Percentiles rank a stretch among this genome's conserved stretches.
Evolutionary conservation across 306 rosid genomes (phyloP).

Genomic region (Oxytropis ochrocephala): DNA sequence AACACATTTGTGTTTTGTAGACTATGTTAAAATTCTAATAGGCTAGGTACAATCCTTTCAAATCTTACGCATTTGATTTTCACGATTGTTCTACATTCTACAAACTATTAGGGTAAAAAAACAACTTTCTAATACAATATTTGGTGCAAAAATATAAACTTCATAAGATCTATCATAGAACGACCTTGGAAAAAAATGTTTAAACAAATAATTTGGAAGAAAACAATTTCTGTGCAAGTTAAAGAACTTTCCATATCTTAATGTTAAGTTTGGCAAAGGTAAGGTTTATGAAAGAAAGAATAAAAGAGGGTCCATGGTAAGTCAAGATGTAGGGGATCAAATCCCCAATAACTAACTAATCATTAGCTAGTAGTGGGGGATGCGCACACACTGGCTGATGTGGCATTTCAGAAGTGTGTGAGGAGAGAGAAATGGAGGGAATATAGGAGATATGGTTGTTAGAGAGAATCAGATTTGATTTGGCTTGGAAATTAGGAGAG

Average conservation of each 20-base stretch:
- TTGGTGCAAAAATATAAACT: constrained; percentile 10
- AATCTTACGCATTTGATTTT: not conserved
- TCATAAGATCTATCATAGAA: not conserved
- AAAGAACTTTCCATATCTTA: constrained; percentile 54
- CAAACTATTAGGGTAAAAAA: not conserved
- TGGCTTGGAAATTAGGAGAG: no score
- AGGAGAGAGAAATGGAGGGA: no score
- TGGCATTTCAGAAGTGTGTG: no score
- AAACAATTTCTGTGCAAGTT: not conserved
- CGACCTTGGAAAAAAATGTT: not conserved
- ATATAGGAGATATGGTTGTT: no score
- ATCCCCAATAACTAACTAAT: no score
- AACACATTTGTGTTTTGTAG: not conserved
- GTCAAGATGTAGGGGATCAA: no score
- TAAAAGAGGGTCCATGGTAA: no score
- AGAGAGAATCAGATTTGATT: no score
- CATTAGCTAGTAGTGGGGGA: no score
- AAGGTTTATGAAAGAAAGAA: no score
- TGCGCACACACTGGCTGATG: no score
- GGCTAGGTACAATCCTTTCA: not conserved
- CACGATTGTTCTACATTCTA: not conserved
- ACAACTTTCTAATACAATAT: not conserved
- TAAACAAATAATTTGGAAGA: not conserved
- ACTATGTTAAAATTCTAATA: not conserved
- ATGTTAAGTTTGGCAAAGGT: no score